Conservation (phyloP, 208 protist genomes). For the Leishmania turanica region DNA sequence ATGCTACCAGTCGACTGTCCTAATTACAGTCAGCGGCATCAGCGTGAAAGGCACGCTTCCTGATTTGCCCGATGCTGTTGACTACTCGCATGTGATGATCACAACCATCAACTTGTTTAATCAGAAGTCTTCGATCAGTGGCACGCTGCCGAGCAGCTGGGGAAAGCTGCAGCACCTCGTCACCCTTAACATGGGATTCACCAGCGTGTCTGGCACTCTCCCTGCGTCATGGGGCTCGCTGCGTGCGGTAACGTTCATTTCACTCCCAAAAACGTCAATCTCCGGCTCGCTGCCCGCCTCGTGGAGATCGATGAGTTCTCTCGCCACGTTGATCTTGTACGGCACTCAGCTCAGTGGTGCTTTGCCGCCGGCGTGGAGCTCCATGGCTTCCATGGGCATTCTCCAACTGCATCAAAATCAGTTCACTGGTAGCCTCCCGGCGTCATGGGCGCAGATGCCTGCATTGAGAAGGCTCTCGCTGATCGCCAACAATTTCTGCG, state of each 20-base stretch:
- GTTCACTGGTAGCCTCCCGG: slow-evolving; percentile 3
- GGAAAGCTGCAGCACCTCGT: not conserved
- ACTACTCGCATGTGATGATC: slow-evolving; percentile 16
- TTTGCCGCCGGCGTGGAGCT: slow-evolving; percentile 8
- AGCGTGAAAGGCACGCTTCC: slow-evolving; percentile 2
- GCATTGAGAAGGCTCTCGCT: not conserved
- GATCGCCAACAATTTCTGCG: not conserved
- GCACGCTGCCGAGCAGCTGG: slow-evolving; percentile 6
- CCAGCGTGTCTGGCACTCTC: slow-evolving; percentile 1
- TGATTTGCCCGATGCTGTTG: slow-evolving; percentile 2
- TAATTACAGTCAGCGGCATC: not conserved
- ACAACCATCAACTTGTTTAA: not conserved
- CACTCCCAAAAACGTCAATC: not conserved
- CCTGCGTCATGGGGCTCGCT: not conserved
- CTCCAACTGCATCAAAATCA: not conserved
- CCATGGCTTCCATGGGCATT: not conserved
- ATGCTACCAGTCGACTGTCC: not conserved
- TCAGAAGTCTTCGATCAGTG: not conserved
- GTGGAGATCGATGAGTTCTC: slow-evolving; percentile 5
- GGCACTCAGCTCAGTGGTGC: not conserved
- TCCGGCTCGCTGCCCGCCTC: slow-evolving; percentile 7
- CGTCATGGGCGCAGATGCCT: not conserved
- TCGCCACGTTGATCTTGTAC: not conserved
- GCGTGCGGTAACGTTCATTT: not conserved
- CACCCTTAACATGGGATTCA: not conserved